Percentiles rank a stretch among this genome's conserved stretches.
Conservation (phyloP, 306 rosid genomes). For the Lotus japonicus region DNA sequence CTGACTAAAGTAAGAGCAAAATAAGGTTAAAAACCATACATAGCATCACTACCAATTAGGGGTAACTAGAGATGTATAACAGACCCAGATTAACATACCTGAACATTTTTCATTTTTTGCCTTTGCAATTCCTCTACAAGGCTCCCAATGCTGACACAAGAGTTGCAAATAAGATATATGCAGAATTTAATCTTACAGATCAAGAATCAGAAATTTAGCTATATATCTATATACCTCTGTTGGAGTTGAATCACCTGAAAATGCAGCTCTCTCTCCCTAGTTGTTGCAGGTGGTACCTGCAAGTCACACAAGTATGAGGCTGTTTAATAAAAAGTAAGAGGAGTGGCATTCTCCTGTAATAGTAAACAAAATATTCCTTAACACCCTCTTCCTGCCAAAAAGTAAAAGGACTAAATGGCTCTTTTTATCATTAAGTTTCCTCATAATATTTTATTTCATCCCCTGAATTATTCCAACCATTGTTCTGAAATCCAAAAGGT, state of each 20-base stretch:
- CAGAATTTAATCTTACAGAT: neutral
- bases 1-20: neutral
- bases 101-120: conserved; percentile 75
- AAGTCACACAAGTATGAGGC: conserved; percentile 21
- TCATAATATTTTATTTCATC: neutral
- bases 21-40: neutral
- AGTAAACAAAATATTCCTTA: conserved; percentile 6
- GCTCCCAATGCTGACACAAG: conserved; percentile 52
- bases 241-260: conserved; percentile 60
- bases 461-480: neutral
- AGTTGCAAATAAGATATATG: conserved; percentile 18
- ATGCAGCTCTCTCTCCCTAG: conserved; percentile 65
- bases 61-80: neutral
- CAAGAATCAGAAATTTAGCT: conserved; percentile 8
- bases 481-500: neutral
- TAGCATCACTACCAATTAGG: neutral
- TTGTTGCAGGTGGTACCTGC: conserved; percentile 50
- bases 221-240: conserved; percentile 54
- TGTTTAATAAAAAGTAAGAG: conserved; percentile 1
- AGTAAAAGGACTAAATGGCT: neutral
- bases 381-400: neutral
- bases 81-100: conserved; percentile 42
- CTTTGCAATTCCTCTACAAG: conserved; percentile 71
- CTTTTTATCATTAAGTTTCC: neutral
- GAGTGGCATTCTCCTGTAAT: neutral